Conservation (phyloP, 768 basidiomycete species). For the Candolleomyces aberdarensis region DNA sequence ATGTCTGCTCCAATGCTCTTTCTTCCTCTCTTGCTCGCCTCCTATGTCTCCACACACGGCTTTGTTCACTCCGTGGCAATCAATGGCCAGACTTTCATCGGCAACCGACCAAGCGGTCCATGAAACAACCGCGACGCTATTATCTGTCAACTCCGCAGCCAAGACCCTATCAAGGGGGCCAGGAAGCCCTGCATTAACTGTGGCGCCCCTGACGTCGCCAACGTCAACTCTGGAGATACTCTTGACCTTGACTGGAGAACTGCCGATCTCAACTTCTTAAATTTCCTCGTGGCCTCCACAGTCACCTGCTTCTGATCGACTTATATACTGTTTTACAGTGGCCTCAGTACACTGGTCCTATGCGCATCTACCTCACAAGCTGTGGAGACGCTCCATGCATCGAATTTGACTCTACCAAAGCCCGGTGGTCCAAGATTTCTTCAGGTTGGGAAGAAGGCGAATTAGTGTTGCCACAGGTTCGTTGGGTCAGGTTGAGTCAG, state of each 20-base stretch:
- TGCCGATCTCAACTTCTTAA: constrained; percentile 34
- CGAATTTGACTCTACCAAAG: constrained; percentile 52
- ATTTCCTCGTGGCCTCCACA: constrained; percentile 9
- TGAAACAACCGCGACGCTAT: constrained; percentile 21
- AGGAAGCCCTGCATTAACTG: constrained; percentile 57
- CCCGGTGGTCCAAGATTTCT: constrained; percentile 78
- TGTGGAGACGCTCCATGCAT: constrained; percentile 58
- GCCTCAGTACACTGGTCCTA: constrained; percentile 60
- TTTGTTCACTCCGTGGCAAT: constrained; percentile 37
- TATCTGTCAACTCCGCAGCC: constrained; percentile 38
- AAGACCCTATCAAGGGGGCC: constrained; percentile 50
- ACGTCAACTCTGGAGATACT: constrained; percentile 57
- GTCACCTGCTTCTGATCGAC: too few species aligned
- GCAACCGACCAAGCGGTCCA: constrained; percentile 26
- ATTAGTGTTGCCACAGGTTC: too few species aligned
- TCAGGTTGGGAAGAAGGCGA: constrained; percentile 42
- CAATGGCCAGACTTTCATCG: constrained; percentile 35
- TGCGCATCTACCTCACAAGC: constrained; percentile 71
- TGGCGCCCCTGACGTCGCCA: constrained; percentile 52
- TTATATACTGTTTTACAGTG: constrained; percentile 24
- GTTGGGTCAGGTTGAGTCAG: too few species aligned
- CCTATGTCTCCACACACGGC: constrained; percentile 44
- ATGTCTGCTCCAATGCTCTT: constrained; percentile 24
- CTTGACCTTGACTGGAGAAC: constrained; percentile 58
- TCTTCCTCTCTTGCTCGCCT: constrained; percentile 30